phyloP scores from a whole-genome alignment of 805 yeast species.

The Candida ipomoeae region DNA sequence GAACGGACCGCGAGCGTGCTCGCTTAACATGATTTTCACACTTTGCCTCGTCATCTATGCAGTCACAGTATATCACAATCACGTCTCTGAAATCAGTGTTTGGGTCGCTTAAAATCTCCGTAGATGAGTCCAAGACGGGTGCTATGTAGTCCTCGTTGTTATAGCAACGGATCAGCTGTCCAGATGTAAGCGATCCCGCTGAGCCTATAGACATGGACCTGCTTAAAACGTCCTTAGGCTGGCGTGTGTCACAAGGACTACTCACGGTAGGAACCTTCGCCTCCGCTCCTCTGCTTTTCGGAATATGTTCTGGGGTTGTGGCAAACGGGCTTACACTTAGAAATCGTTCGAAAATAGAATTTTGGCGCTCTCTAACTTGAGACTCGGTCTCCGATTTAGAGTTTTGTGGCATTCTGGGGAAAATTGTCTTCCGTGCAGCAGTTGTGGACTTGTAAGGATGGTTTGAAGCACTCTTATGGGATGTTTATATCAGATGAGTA shows the following conservation, averaged over 20 bases:
- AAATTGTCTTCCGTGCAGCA: background rate
- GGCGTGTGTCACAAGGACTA: background rate
- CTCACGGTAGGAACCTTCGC: background rate
- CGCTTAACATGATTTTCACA: conserved; percentile 2
- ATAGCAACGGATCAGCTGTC: conserved; percentile 16
- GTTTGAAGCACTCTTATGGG: background rate
- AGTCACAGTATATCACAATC: conserved; percentile 18
- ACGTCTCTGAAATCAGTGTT: conserved; percentile 22
- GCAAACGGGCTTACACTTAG: conserved; percentile 3
- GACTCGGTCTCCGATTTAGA: background rate
- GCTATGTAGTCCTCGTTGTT: conserved; percentile 27
- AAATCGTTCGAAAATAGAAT: conserved; percentile 8
- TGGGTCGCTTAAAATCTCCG: conserved; percentile 29
- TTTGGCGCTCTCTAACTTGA: background rate
- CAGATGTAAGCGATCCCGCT: conserved; percentile 1
- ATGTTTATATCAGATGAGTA: background rate
- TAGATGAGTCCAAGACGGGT: conserved; percentile 30
- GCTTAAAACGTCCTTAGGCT: background rate
- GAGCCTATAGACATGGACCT: conserved; percentile 8
- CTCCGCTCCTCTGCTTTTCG: background rate
- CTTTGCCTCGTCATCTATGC: background rate
- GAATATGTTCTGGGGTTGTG: background rate
- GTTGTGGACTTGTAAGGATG: background rate
- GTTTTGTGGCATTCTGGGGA: background rate
- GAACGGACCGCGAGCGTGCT: conserved; percentile 6